Evolutionary conservation across 2,329 filamentous ascomycete genomes (phyloP).

Genomic region (Alternaria arborescens): DNA sequence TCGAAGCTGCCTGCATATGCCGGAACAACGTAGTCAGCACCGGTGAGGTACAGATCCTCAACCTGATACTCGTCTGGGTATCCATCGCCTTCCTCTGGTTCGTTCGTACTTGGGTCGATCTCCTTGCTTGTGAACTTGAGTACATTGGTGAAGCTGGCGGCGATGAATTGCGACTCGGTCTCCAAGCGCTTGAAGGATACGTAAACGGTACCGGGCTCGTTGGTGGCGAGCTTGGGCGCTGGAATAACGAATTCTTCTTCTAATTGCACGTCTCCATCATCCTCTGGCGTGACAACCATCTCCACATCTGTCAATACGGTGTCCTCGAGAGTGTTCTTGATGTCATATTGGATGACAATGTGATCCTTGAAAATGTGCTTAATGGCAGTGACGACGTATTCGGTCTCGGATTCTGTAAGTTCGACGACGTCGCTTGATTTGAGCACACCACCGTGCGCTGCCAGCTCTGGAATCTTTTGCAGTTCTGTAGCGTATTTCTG

Average conservation of each 20-base stretch:
- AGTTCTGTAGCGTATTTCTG: constrained; percentile 91
- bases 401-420: constrained; percentile 95
- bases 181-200: constrained; percentile 88
- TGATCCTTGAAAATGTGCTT: constrained; percentile 99
- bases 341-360: constrained; percentile 92
- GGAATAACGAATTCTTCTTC: constrained; percentile 94
- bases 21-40: constrained; percentile 92
- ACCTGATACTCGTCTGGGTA: constrained; percentile 99
- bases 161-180: constrained; percentile 78
- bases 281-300: constrained; percentile 84
- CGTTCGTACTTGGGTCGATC: constrained; percentile 91
- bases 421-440: constrained; percentile 89
- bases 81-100: constrained; percentile 83
- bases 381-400: constrained; percentile 91
- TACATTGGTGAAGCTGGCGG: constrained; percentile 85
- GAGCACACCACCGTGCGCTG: constrained; percentile 86
- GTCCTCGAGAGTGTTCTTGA: constrained; percentile 95
- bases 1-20: constrained; percentile 95
- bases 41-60: constrained; percentile 87
- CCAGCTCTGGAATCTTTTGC: constrained; percentile 87
- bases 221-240: constrained; percentile 79
- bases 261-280: constrained; percentile 75
- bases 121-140: constrained; percentile 99
- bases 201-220: constrained; percentile 92
- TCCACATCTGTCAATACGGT: constrained; percentile 61